A percentile compares a stretch with the other conserved stretches of the same genome.
Conservation (phyloP, 192 early-diverging fungal species). For the Entomortierella lignicola region DNA sequence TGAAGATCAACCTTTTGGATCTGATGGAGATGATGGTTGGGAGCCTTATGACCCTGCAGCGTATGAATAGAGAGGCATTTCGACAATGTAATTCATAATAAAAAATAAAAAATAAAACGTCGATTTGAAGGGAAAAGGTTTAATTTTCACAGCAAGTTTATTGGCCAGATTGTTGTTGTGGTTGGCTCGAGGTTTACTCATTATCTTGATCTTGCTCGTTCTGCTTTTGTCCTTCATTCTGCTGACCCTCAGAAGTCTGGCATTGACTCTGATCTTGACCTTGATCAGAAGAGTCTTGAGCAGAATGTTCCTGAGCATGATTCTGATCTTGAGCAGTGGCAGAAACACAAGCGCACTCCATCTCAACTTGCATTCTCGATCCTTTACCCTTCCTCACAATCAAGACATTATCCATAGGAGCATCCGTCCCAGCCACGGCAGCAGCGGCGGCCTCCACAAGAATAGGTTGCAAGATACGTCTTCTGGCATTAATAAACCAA, state of each 20-base stretch:
- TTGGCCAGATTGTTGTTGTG: no score
- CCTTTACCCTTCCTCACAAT: conserved; percentile 54
- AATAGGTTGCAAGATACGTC: conserved; percentile 57
- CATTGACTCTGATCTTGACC: not conserved
- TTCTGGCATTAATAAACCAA: conserved; percentile 82
- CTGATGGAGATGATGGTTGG: conserved; percentile 36
- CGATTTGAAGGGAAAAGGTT: not conserved
- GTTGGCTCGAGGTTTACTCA: no score
- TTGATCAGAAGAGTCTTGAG: no score
- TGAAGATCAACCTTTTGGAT: conserved; percentile 18
- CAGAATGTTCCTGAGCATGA: not conserved
- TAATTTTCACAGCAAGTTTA: no score
- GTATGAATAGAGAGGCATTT: conserved; percentile 17
- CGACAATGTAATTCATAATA: not conserved
- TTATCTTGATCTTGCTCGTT: not conserved
- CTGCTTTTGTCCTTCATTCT: not conserved
- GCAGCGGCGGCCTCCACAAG: conserved; percentile 42
- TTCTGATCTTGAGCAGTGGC: not conserved
- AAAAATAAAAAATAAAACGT: not conserved
- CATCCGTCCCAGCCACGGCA: conserved; percentile 43
- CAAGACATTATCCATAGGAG: conserved; percentile 46
- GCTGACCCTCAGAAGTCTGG: not conserved
- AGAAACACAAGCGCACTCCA: conserved; percentile 18
- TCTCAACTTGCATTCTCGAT: conserved; percentile 55
- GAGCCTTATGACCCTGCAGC: conserved; percentile 51